phyloP scores from a whole-genome alignment of 163 green algal genomes.

The Picocystis sp. region DNA sequence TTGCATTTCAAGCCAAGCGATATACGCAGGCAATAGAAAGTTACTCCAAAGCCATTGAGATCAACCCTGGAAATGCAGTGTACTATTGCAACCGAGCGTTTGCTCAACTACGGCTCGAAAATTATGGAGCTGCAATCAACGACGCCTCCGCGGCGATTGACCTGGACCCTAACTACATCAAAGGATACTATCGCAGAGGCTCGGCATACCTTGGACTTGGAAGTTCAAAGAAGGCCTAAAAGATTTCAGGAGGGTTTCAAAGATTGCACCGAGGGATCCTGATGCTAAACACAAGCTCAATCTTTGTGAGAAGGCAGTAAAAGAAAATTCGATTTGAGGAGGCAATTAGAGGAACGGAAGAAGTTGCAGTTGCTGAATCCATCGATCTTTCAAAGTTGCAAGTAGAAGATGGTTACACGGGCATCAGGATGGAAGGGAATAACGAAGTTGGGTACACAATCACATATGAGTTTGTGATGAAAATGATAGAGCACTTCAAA shows the following conservation, averaged over 20 bases:
- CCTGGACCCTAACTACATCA: conserved; percentile 72
- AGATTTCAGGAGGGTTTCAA: conserved; percentile 71
- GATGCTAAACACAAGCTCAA: conserved; percentile 77
- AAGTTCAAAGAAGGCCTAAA: conserved; percentile 79
- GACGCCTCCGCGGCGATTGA: conserved; percentile 77
- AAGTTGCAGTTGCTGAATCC: too few relatives aligned
- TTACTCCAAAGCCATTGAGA: neutral
- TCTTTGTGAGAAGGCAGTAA: conserved; percentile 76
- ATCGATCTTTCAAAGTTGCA: too few relatives aligned
- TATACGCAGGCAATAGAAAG: neutral
- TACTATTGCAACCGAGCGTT: conserved; percentile 65
- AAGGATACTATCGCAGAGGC: conserved; percentile 87
- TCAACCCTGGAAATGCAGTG: conserved; percentile 12
- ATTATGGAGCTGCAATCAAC: conserved; percentile 65
- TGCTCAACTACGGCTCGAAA: conserved; percentile 66
- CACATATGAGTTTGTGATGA: conserved; percentile 66
- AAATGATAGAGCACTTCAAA: conserved; percentile 82
- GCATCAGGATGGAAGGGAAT: conserved; percentile 19
- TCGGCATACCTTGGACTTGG: conserved; percentile 69
- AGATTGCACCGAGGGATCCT: conserved; percentile 60
- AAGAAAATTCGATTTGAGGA: conserved; percentile 73
- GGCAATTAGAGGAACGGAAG: conserved; percentile 22
- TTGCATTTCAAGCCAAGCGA: neutral
- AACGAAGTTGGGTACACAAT: conserved; percentile 39
- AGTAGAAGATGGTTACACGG: neutral